These are phyloP conservation scores for Echria macrotheca DNA, from an alignment of 495 filamentous ascomycete genomes.

Conservation along the genomic window DNA sequence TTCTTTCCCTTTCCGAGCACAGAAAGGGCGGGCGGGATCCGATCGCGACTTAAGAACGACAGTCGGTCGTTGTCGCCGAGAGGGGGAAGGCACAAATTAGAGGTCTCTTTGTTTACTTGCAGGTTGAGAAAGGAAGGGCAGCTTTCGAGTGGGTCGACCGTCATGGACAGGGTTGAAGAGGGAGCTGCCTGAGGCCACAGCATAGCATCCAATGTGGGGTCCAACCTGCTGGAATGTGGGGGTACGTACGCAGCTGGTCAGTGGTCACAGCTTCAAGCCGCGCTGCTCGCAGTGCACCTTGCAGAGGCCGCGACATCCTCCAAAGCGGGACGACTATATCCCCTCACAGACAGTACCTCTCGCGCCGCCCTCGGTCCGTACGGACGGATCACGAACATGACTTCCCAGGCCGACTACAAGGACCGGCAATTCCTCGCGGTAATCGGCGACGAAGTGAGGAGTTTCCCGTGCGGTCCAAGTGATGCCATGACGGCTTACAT, in stretches of 20 bases:
- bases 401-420: constrained; percentile 62
- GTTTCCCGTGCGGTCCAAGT: too few species aligned
- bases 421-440: constrained; percentile 95
- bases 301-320: not conserved
- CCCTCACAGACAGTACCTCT: too few species aligned
- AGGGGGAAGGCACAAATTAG: not conserved
- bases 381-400: constrained; percentile 34
- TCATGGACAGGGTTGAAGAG: constrained; percentile 1
- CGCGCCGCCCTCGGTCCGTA: too few species aligned
- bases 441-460: constrained; percentile 92
- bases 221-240: too few species aligned
- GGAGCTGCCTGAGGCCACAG: not conserved
- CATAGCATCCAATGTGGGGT: constrained; percentile 1
- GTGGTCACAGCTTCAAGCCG: constrained; percentile 18
- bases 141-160: not conserved
- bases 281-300: not conserved
- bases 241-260: constrained; percentile 20
- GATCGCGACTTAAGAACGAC: too few species aligned
- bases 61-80: not conserved
- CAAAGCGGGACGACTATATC: not conserved
- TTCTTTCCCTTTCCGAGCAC: too few species aligned
- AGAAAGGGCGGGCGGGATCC: too few species aligned
- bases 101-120: constrained; percentile 9
- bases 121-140: not conserved
- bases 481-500: not conserved